Base-by-base conservation (phyloP, 768 basidiomycete genomes). In the Phanerodontia chrysosporium region DNA sequence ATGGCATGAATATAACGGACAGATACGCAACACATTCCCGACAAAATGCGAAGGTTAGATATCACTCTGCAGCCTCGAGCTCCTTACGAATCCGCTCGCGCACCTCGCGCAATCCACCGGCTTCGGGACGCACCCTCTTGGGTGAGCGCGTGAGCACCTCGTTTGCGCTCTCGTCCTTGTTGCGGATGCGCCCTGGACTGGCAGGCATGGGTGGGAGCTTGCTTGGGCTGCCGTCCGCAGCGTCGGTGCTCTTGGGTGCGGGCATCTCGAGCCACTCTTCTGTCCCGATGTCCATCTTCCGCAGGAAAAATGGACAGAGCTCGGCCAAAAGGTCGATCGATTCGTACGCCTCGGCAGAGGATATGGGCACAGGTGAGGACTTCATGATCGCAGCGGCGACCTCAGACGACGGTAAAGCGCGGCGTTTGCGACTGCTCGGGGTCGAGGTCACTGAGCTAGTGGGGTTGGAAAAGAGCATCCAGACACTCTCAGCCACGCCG, bases 381-480 rank as follows among this genome's bases (percentile, higher is more conserved):
- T 92, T 92, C 56, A 92, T 72, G 59, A 93, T 75, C 12, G 90
- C 86, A 24, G 81, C 72, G 3, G 78, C 76, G 30, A 92, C 87
- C 67, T 92, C 90, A 30, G 78, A 78, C 16, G 76, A 71, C 16
- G 87, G 90, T 53, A 92, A 74, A 25, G 86, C 82, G 45, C 86
- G 86, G 44, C 91, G 83, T 70, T 89, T 91, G 51, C 91, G 82
- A 27, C 76, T 69, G 2, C 82, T 77, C 18, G 86, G 80, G 3
- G 83, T 80, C 1, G 81, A 72, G 3, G 79, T 75, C n/a, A 27
- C 32, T 2, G 82, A 72, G 7, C 80, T 79, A 0, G 73, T 70
- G 2, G 89, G 83, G 21, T 80, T 82, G 2, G 90, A 86, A 73
- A 93, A 93, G 42, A 90, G 72, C 92, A 92, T 92, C 89, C 91